Conservation (phyloP, 371 early-diverging fungal species). For the Coemansia sp. region DNA sequence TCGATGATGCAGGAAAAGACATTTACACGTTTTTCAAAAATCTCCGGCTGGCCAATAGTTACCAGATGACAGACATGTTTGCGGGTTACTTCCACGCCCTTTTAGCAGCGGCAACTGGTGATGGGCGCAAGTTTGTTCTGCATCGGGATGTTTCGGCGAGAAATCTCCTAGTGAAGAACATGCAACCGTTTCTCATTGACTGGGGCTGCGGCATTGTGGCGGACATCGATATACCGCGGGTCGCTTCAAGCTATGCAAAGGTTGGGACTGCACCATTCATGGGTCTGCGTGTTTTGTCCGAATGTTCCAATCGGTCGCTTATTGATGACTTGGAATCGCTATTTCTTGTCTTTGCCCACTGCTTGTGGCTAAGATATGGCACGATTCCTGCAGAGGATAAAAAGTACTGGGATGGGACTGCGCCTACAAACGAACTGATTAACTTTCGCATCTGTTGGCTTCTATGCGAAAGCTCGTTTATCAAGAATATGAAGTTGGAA, state of each 20-base stretch:
- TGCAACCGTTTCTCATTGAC: not conserved
- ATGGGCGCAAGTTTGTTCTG: not conserved
- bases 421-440: too few relatives aligned
- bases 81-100: not conserved
- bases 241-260: too few relatives aligned
- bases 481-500: too few relatives aligned
- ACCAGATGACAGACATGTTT: not conserved
- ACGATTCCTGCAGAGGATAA: too few relatives aligned
- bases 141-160: not conserved
- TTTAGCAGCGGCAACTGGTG: not conserved
- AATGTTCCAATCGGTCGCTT: not conserved
- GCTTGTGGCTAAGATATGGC: not conserved
- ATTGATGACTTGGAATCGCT: not conserved
- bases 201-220: not conserved
- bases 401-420: too few relatives aligned
- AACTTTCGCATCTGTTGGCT: too few relatives aligned
- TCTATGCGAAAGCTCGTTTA: too few relatives aligned
- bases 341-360: not conserved
- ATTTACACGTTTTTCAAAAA: not conserved
- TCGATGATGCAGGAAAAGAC: not conserved
- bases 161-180: not conserved
- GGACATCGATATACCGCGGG: not conserved
- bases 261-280: not conserved
- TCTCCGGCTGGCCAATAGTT: not conserved
- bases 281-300: not conserved